Evolutionary conservation across 2,329 filamentous ascomycete genomes (phyloP), one percentile per base, ranked within the genome.

Genomic region (Verticillium albo-atrum): DNA sequence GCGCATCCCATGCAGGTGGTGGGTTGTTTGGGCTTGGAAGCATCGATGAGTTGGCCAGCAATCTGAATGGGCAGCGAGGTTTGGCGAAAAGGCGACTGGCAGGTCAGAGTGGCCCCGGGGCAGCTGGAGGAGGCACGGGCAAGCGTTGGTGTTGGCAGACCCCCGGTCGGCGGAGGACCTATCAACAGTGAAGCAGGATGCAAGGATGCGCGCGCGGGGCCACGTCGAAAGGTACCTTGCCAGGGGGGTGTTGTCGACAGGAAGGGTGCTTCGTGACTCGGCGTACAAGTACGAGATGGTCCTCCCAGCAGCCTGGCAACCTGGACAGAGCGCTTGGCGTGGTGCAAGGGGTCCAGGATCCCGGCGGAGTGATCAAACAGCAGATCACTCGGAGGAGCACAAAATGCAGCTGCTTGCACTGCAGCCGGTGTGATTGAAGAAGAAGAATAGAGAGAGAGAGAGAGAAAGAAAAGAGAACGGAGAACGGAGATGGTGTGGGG

Each of bases 41-140:
- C 75, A 78, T 79, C 72, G 77, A 79, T 77, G 76, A 74, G 77
- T 74, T 78, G 77, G 75, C 74, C 66, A 66, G 70, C 66, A 63
- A 67, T 63, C 61, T 70, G 67, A 72, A 69, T 73, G 70, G 72
- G 66, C 65, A 64, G 67, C 61, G 61, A 62, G 62, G 63, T 62
- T 66, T 64, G 63, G 59, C 28, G 42, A 56, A 61, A 59, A 61
- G 61, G 54, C 61, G 57, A 64, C 61, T 55, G 61, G 58, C 61
- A 61, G 60, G 60, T 51, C 42, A 47, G 42, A 47, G 20, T 47
- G 42, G 42, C 42, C 42, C 34, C 42, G 17, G 42, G 42, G n/a
- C 20, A 47, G 42, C 42, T 47, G n/a, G 42, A 47, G 42, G 42
- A 23, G 42, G 42, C n/a, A 47, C 42, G 20, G 42, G 42, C 42